Base-by-base conservation (phyloP, 495 filamentous ascomycete genomes). In the Hyaloscypha finlandica region DNA sequence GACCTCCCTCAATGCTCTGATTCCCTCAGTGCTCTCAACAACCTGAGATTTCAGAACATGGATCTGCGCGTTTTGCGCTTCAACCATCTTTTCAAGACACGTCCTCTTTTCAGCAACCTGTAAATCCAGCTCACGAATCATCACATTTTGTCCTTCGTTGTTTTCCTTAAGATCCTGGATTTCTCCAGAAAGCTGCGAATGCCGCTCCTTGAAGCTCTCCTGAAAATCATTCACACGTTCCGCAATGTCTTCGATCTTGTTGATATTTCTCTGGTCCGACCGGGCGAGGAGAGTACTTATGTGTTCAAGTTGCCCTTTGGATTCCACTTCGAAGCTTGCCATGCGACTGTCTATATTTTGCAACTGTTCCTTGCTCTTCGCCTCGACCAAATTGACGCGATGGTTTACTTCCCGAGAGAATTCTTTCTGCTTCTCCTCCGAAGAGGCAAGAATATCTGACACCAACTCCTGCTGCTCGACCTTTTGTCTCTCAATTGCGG, bases 281-380 rank as follows among this genome's bases (percentile, higher is more conserved):
- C 53, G 20, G 9, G 19, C 53, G 8, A 25, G 29, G 4, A 8
- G 6, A 11, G 6, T 31, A 14, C 8, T 29, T 12, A 56, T 25
- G 2, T 56, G 4, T 4, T 29, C 20, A n/a, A 56, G 9, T 19
- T 2, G 35, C 30, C 29, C n/a, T 8, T 12, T 33, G 6, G 30
- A 59, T 20, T 59, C 32, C 19, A 8, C 57, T 20, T 59, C 30
- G 29, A 19, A 59, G 4, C 8, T 29, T 8, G 12, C n/a, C 29
- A 59, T 19, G 11, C 33, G n/a, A 8, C 8, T 20, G 5, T 59
- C 30, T 19, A 33, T 59, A 6, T 37, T 37, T 37, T 32, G 30
- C 33, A 61, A 30, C 6, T 61, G 59, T 6, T 61, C 35, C 25
- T 22, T 42, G 59, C 25, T 61, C 59, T 22, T 61, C n/a, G 48